phyloP scores from a whole-genome alignment of 305 asterid genomes.

The Andrographis paniculata region DNA sequence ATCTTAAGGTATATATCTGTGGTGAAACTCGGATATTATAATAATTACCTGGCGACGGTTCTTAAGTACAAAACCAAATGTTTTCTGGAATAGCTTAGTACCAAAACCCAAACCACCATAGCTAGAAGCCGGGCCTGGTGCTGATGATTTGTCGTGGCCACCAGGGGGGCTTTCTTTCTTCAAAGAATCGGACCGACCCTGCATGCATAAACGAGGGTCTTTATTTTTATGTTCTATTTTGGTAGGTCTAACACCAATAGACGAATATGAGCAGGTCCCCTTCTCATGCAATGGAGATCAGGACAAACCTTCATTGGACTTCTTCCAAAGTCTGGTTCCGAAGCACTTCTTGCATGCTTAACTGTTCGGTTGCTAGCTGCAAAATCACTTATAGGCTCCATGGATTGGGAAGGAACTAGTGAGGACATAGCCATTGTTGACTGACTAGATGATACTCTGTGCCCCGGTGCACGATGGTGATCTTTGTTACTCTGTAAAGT shows the following conservation, averaged over 20 bases:
- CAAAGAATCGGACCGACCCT: conserved; percentile 58
- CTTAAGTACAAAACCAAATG: conserved; percentile 75
- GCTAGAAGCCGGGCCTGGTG: conserved; percentile 47
- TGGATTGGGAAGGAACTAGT: conserved; percentile 57
- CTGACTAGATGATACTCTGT: conserved; percentile 79
- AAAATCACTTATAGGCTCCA: conserved; percentile 62
- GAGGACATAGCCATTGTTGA: conserved; percentile 93
- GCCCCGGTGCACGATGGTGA: conserved; percentile 41
- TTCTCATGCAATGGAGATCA: conserved; percentile 10
- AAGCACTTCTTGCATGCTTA: conserved; percentile 81
- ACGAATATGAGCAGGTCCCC: conserved; percentile 12
- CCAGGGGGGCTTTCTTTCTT: conserved; percentile 54
- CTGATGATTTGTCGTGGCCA: conserved; percentile 43
- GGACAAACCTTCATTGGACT: conserved; percentile 82
- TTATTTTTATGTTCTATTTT: conserved; percentile 6
- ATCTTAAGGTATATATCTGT: too few relatives aligned
- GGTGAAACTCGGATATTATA: conserved; percentile 1
- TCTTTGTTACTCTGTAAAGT: conserved; percentile 37
- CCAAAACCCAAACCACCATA: conserved; percentile 79
- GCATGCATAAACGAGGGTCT: conserved; percentile 11
- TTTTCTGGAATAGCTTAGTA: conserved; percentile 75
- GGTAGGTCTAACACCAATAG: conserved; percentile 3
- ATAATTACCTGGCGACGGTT: conserved; percentile 72
- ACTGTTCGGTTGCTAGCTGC: conserved; percentile 39
- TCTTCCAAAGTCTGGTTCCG: conserved; percentile 97